Percentiles rank a stretch among this genome's conserved stretches.
phyloP scores from a whole-genome alignment of 176 grass and related monocot genomes.

The Alopecurus myosuroides region DNA sequence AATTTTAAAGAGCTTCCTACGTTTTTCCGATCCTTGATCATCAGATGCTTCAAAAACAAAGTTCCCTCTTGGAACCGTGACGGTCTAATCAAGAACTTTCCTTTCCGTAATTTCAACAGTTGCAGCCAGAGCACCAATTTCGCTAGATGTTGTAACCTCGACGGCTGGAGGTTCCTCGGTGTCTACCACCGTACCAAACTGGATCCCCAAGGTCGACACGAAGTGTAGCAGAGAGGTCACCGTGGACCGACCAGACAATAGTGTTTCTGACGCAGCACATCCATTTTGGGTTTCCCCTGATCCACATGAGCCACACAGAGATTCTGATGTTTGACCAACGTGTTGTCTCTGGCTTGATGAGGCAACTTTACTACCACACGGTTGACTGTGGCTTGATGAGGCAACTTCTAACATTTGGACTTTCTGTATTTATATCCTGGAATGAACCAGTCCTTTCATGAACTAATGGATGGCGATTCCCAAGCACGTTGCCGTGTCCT shows the following conservation, averaged over 20 bases:
- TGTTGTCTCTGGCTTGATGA: background rate
- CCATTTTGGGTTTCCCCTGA: slow-evolving; percentile 2
- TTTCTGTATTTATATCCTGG: slow-evolving; percentile 23
- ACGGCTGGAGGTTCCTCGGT: background rate
- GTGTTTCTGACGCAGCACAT: background rate
- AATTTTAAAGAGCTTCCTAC: slow-evolving; percentile 15
- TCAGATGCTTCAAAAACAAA: slow-evolving; percentile 7
- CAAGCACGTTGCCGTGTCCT: background rate
- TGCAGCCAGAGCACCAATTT: background rate
- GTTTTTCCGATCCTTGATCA: slow-evolving; percentile 32
- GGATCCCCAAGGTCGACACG: background rate
- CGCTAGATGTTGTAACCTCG: background rate
- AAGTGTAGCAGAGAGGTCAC: background rate
- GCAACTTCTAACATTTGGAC: slow-evolving; percentile 17
- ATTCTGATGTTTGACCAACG: background rate
- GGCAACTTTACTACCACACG: background rate
- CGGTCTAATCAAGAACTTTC: background rate
- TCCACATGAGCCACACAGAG: background rate
- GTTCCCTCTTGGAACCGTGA: slow-evolving; percentile 29
- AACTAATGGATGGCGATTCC: background rate
- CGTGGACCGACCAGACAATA: background rate
- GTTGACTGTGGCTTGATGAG: background rate
- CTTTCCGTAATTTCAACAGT: background rate
- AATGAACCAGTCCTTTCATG: background rate
- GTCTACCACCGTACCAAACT: slow-evolving; percentile 13